A percentile compares a stretch with the other conserved stretches of the same genome.
Conservation (phyloP, 2,329 filamentous ascomycete genomes). For the Plenodomus biglobosus region DNA sequence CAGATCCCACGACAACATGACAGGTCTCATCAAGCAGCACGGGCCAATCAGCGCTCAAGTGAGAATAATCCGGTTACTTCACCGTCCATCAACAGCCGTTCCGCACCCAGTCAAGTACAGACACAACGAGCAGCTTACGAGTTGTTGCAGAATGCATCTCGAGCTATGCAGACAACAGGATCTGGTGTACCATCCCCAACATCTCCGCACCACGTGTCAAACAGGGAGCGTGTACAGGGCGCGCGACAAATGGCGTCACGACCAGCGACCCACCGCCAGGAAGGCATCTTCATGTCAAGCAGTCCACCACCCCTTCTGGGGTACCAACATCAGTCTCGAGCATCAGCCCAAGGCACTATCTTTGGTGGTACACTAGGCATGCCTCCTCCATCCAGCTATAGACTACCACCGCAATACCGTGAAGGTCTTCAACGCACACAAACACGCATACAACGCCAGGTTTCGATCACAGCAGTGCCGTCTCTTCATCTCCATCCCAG, state of each 20-base stretch:
- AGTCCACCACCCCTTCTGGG: conserved; percentile 6
- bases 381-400: conserved; percentile 6
- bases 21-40: conserved; percentile 5
- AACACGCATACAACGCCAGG: conserved; percentile 2
- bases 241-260: background rate
- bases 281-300: conserved; percentile 1
- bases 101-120: conserved; percentile 12
- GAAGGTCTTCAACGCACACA: background rate
- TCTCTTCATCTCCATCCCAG: conserved; percentile 3
- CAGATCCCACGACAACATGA: background rate
- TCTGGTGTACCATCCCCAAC: conserved; percentile 13
- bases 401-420: conserved; percentile 6
- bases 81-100: background rate
- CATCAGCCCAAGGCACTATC: background rate
- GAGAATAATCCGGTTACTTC: conserved; percentile 21
- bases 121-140: conserved; percentile 19
- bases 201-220: conserved; percentile 15
- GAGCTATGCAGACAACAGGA: conserved; percentile 10
- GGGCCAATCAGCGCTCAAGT: conserved; percentile 22
- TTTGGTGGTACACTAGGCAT: background rate
- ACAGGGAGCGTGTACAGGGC: conserved; percentile 7
- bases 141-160: conserved; percentile 12
- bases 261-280: conserved; percentile 2
- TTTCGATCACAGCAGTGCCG: background rate
- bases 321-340: background rate